These are phyloP conservation scores for Leptomonas pyrrhocoris DNA, from an alignment of 208 protist genomes.

Conservation along the genomic window DNA sequence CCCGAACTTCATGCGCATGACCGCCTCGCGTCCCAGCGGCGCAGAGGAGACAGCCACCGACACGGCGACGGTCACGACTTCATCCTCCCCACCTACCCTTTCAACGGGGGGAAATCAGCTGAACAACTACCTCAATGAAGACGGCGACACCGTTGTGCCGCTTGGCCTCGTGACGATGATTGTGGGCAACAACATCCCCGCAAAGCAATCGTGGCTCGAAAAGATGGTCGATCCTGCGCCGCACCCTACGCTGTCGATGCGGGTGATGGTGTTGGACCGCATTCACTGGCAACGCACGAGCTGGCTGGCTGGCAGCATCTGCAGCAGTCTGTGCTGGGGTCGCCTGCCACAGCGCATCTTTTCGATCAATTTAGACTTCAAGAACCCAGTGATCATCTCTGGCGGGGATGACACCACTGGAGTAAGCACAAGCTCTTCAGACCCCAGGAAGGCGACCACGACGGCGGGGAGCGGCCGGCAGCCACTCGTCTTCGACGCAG, in stretches of 20 bases:
- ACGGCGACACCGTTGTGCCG: slow-evolving; percentile 50
- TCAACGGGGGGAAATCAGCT: slow-evolving; percentile 38
- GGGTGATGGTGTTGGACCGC: slow-evolving; percentile 76
- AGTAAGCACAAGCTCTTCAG: background rate
- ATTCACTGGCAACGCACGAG: slow-evolving; percentile 86
- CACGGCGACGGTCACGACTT: background rate
- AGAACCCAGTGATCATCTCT: slow-evolving; percentile 59
- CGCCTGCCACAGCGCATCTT: slow-evolving; percentile 76
- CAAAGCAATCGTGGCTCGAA: slow-evolving; percentile 58
- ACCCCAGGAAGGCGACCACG: background rate
- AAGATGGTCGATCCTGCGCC: slow-evolving; percentile 66
- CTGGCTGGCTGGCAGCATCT: slow-evolving; percentile 76
- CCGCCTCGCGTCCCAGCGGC: slow-evolving; percentile 29
- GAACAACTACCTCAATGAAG: slow-evolving; percentile 47
- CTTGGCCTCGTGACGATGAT: slow-evolving; percentile 85
- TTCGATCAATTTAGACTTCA: slow-evolving; percentile 78
- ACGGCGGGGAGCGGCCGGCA: background rate
- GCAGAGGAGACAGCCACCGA: background rate
- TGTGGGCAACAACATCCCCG: slow-evolving; percentile 69
- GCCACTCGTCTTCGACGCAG: slow-evolving; percentile 49
- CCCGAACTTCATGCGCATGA: slow-evolving; percentile 33
- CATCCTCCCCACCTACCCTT: slow-evolving; percentile 11
- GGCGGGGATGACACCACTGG: slow-evolving; percentile 15
- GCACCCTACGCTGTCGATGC: slow-evolving; percentile 75
- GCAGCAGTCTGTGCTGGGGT: slow-evolving; percentile 78